Base-by-base conservation (phyloP, 1,139 yeast species). In the Protomyces inouyei region DNA sequence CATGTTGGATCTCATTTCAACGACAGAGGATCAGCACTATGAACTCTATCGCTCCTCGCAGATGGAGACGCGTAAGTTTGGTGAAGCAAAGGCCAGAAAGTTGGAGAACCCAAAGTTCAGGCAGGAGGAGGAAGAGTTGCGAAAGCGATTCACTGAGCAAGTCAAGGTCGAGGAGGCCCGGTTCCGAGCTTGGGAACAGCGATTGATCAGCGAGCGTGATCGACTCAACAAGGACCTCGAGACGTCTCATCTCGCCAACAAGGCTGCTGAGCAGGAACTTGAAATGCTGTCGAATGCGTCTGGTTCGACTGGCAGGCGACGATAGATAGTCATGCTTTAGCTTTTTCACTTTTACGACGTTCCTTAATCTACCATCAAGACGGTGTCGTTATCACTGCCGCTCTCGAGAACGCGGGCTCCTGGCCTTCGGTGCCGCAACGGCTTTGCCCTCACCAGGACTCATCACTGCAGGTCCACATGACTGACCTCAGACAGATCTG, bases 151-250 rank as follows among this genome's bases (percentile, higher is more conserved):
- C 77, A 93, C 98, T n/a, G 98, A 92, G 75, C 98, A 93, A 78
- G 97, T 95, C 68, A 91, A 92, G 79, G 89, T 90, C 59, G 98
- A 93, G 78, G 98, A 95, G 74, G 95, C 89, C 73, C 83, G 98
- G 74, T 95, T 93, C 79, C 87, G 96, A 80, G 96, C 92, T 79
- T 93, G 98, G 98, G 98, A 92, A 78, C 89, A 91, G 71, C 92
- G 92, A 74, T 89, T 93, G 71, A 95, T 91, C 69, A 89, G 88
- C 71, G 98, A 92, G 79, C 86, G 97, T 78, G 90, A 91, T 77
- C 85, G 96, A 76, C 83, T 95, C 75, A 93, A 93, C 78, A 88
- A 87, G 76, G 98, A 93, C 76, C 82, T 95, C 73, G 97, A 92
- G 73, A 91, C 88, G 71, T 84, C 93, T 78, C 97, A 92, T 66